Evolutionary conservation across 2,329 filamentous ascomycete species (phyloP).

Genomic region (Leptodontidium sp.): DNA sequence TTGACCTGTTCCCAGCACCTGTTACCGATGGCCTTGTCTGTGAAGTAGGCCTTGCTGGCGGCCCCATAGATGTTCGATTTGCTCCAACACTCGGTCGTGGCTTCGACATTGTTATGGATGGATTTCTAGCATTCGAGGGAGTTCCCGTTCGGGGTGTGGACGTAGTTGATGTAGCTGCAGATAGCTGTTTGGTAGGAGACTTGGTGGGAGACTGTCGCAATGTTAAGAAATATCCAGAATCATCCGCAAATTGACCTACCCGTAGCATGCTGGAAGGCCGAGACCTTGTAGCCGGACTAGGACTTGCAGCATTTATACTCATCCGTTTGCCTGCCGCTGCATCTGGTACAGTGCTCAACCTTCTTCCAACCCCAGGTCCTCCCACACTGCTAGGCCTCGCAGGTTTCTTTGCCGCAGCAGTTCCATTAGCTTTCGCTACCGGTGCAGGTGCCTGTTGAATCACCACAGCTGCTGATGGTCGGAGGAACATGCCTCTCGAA

Average conservation of each 20-base stretch:
- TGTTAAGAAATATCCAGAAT: conserved; percentile 3
- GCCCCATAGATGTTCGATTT: conserved; percentile 72
- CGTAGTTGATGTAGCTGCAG: conserved; percentile 61
- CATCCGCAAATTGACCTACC: conserved; percentile 51
- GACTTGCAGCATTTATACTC: conserved; percentile 76
- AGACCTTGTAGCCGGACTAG: conserved; percentile 70
- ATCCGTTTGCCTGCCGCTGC: conserved; percentile 66
- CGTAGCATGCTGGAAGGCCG: conserved; percentile 64
- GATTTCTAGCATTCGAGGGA: conserved; percentile 62
- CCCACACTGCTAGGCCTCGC: conserved; percentile 56
- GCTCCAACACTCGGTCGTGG: conserved; percentile 63
- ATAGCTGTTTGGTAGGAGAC: conserved; percentile 79
- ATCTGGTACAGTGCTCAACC: conserved; percentile 58
- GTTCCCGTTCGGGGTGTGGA: conserved; percentile 70
- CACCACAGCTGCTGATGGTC: conserved; percentile 72
- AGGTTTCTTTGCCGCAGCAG: conserved; percentile 47
- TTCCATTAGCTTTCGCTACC: conserved; percentile 45
- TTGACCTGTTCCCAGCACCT: conserved; percentile 45
- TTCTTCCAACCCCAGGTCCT: conserved; percentile 46
- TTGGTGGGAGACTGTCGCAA: conserved; percentile 73
- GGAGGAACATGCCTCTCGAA: conserved; percentile 84
- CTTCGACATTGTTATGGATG: conserved; percentile 52
- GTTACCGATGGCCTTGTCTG: conserved; percentile 51
- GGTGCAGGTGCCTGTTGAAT: conserved; percentile 58
- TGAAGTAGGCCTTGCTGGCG: conserved; percentile 55